A percentile compares a stretch with the other conserved stretches of the same genome.
These are phyloP conservation scores for Miscanthus lutarioriparius DNA, from an alignment of 176 grass and related monocot species.

Conservation along the genomic window DNA sequence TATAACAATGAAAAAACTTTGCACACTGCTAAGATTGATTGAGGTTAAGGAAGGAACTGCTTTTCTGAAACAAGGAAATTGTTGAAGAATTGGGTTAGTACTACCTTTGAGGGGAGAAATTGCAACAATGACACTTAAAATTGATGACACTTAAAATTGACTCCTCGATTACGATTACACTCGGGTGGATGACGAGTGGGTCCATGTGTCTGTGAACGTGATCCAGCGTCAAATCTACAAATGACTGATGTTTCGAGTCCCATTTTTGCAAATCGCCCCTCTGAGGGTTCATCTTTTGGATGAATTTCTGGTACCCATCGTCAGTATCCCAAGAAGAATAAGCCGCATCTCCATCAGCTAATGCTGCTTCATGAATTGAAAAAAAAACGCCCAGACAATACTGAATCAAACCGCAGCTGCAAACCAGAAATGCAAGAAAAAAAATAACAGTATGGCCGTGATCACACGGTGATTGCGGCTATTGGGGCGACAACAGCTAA, in stretches of 20 bases:
- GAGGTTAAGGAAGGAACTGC: neutral
- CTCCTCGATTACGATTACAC: no score
- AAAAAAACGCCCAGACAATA: neutral
- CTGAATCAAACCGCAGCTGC: neutral
- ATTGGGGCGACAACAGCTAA: neutral
- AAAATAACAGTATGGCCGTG: neutral
- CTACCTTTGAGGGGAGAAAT: slow-evolving; percentile 88
- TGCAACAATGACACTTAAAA: no score
- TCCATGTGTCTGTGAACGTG: no score
- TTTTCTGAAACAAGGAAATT: neutral
- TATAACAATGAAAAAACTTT: slow-evolving; percentile 8
- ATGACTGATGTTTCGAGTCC: no score
- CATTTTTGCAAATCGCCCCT: no score
- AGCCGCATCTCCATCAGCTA: slow-evolving; percentile 56
- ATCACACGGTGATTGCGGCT: neutral
- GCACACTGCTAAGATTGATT: neutral
- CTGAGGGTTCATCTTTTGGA: slow-evolving; percentile 96
- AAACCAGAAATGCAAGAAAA: neutral
- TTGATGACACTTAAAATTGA: no score
- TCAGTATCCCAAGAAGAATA: slow-evolving; percentile 70
- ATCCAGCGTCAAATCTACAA: no score
- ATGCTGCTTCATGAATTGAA: neutral
- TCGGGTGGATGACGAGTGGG: no score
- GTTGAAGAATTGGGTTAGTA: neutral
- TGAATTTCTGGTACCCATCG: slow-evolving; percentile 93